Base-by-base conservation (phyloP, 192 early-diverging fungal genomes). In the Backusella tuberculispora region DNA sequence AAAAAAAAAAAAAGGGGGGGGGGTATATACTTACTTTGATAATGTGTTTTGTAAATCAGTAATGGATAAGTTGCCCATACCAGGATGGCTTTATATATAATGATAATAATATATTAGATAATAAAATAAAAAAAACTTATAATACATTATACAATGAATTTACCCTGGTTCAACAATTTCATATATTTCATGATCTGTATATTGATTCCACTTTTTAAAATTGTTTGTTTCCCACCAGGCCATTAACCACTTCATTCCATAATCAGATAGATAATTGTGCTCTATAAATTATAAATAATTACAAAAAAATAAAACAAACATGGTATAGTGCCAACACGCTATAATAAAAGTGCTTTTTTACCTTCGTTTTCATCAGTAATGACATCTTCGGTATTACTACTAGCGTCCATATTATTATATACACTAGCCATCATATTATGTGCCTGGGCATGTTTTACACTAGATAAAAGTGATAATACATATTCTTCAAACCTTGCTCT, bases 401-500 rank as follows among this genome's bases (percentile, higher is more conserved):
- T 50, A 21, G 43, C 66, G 13, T 45, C 64, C 24, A n/a, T 38
- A 8, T 26, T 80, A 14, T n/a, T 40, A 34, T 45, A 41, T n/a
- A 46, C 69, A n/a, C 66, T 63, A 68, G 75, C 73, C 4, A 83
- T 70, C 3, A 74, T 26, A 43, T 84, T 75, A 15, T 78, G 74
- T 29, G 70, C 77, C 60, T 87, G 88, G 1, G 87, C 80, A 48
- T 88, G 81, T 63, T 91, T 92, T 26, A 89, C 85, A 26, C 90
- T 91, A 1, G 88, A 86, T n/a, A 94, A 77, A 17, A 95, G 74
- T 0, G 89, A 85, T 45, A 90, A 73, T 2, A 94, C 80, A 74
- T 95, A 95, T 56, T 86, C 81, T 83, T 95, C 93, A 72, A 95
- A 93, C 41, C 90, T 84, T 24, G 87, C 81, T 17, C 93, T 85